Percentiles rank a stretch among this genome's conserved stretches.
Evolutionary conservation across 176 grass and related monocot species (phyloP).

Genomic region (Tillandsia leiboldiana): DNA sequence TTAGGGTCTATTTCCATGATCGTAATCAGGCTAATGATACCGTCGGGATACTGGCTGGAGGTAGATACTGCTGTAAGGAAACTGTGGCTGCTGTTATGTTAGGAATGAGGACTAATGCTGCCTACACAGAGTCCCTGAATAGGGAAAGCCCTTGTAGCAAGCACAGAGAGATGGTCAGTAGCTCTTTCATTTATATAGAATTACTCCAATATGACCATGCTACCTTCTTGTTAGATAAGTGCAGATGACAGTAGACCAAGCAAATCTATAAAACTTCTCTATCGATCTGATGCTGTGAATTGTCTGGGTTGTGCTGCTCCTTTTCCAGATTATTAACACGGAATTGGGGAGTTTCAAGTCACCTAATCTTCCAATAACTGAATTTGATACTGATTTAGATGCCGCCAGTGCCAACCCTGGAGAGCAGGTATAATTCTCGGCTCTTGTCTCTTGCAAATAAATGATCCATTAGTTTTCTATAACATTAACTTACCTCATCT

Average conservation of each 20-base stretch:
- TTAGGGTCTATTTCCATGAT: not conserved
- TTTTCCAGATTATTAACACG: not conserved
- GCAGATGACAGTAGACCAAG: not conserved
- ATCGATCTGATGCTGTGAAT: not conserved
- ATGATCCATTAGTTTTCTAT: too few species aligned
- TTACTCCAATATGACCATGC: not conserved
- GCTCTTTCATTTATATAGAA: not conserved
- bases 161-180: not conserved
- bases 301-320: not conserved
- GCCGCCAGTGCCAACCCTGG: not conserved
- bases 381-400: conserved; percentile 2
- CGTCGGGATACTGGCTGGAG: not conserved
- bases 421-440: not conserved
- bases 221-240: not conserved
- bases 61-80: not conserved
- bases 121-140: not conserved
- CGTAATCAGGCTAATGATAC: conserved; percentile 2
- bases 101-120: not conserved
- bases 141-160: not conserved
- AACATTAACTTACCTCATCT: too few species aligned
- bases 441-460: not conserved
- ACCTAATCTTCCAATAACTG: not conserved
- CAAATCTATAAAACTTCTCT: not conserved
- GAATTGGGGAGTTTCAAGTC: conserved; percentile 4
- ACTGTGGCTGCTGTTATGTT: not conserved